Conservation (phyloP, 768 basidiomycete genomes). For the Tubosaeta sp. region DNA sequence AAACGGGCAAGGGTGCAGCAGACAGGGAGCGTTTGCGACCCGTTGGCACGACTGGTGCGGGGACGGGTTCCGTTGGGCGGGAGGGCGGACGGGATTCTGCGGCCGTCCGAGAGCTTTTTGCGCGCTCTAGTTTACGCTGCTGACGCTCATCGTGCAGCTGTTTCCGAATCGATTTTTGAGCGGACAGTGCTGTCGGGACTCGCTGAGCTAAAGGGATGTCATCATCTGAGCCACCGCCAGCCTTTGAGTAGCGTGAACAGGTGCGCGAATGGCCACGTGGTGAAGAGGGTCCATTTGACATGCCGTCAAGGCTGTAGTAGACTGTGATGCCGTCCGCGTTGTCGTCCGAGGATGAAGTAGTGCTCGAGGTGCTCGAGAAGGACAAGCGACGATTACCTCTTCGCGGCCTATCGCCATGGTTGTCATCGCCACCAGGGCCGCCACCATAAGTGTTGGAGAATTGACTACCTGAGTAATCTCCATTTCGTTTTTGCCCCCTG, state of each 20-base stretch:
- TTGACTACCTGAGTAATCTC: slow-evolving; percentile 16
- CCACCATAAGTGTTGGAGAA: slow-evolving; percentile 22
- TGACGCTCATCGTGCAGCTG: slow-evolving; percentile 69
- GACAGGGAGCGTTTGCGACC: slow-evolving; percentile 33
- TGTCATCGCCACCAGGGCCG: slow-evolving; percentile 36
- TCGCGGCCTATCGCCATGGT: slow-evolving; percentile 36
- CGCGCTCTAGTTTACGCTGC: slow-evolving; percentile 48
- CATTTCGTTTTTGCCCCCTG: slow-evolving; percentile 13
- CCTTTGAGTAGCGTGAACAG: slow-evolving; percentile 17
- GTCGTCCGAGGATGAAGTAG: slow-evolving; percentile 41
- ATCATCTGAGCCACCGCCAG: slow-evolving; percentile 51
- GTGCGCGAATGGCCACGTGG: slow-evolving; percentile 18
- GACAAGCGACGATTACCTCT: slow-evolving; percentile 24
- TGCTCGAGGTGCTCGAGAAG: slow-evolving; percentile 32
- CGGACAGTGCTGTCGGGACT: slow-evolving; percentile 78
- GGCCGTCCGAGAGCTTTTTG: slow-evolving; percentile 24
- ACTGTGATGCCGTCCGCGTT: slow-evolving; percentile 40
- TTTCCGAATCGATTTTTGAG: slow-evolving; percentile 74
- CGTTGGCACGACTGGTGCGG: slow-evolving; percentile 35
- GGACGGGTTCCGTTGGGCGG: slow-evolving; percentile 9
- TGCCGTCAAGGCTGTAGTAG: slow-evolving; percentile 42
- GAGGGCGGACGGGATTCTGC: slow-evolving; percentile 15
- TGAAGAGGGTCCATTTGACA: slow-evolving; percentile 22
- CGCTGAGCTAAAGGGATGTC: slow-evolving; percentile 80
- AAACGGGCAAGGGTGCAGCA: slow-evolving; percentile 17